Evolutionary conservation across 1,139 yeast species (phyloP).

Genomic region (Lodderomyces margitis): DNA sequence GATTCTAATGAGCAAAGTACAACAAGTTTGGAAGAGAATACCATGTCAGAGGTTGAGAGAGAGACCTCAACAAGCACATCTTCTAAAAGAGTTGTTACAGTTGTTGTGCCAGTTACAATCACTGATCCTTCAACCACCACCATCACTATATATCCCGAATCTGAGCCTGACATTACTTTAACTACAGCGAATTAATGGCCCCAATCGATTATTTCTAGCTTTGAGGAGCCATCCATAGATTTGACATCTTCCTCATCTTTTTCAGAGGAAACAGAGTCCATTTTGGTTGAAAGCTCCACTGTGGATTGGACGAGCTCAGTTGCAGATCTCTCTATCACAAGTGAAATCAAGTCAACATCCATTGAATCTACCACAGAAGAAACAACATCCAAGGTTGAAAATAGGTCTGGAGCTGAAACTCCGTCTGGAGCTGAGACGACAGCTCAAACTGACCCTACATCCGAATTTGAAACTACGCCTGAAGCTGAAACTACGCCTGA

Average conservation of each 20-base stretch:
- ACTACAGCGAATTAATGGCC: no score
- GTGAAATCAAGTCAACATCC: neutral
- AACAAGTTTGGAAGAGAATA: no score
- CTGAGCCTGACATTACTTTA: neutral
- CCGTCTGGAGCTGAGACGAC: no score
- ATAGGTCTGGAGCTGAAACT: no score
- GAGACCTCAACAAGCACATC: neutral
- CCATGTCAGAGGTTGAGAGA: neutral
- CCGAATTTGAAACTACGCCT: no score
- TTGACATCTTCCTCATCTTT: no score
- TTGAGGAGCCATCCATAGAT: no score
- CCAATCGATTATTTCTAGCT: no score
- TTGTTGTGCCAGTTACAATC: constrained; percentile 9
- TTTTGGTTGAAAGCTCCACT: neutral
- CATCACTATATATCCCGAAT: neutral
- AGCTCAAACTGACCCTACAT: neutral
- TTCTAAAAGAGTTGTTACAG: constrained; percentile 18
- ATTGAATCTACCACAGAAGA: no score
- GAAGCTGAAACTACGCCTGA: neutral
- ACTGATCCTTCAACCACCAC: neutral
- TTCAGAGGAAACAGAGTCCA: neutral
- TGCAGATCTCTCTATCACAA: neutral
- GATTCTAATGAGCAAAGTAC: no score
- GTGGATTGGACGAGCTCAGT: neutral
- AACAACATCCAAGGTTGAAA: no score